Conservation (phyloP, 2,329 filamentous ascomycete genomes). For the Hymenoscyphus infarciens region DNA sequence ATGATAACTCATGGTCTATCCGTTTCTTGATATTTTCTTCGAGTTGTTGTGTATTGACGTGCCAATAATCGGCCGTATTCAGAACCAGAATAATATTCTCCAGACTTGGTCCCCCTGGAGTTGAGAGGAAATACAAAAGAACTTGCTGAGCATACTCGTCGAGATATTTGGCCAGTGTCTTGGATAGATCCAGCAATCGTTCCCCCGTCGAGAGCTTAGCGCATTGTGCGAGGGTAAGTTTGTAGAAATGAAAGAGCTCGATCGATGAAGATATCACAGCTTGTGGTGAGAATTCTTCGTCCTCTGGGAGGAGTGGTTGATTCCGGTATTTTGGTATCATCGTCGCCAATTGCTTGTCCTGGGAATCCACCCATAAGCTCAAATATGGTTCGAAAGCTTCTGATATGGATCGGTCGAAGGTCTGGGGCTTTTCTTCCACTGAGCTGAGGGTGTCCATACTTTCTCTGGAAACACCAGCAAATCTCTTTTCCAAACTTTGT, state of each 20-base stretch:
- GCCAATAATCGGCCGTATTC: conserved; percentile 97
- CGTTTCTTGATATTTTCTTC: conserved; percentile 92
- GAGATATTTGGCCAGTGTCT: conserved; percentile 84
- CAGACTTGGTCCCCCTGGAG: conserved; percentile 48
- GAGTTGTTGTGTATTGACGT: conserved; percentile 85
- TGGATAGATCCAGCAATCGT: conserved; percentile 78
- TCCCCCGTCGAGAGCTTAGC: conserved; percentile 93
- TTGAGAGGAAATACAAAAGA: conserved; percentile 65
- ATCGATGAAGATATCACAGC: conserved; percentile 91
- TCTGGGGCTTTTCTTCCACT: conserved; percentile 68
- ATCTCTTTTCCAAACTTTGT: conserved; percentile 81
- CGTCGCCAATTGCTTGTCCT: conserved; percentile 79
- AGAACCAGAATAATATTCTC: conserved; percentile 82
- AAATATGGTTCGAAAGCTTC: conserved; percentile 97
- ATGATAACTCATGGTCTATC: conserved; percentile 73
- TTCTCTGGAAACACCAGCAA: conserved; percentile 63
- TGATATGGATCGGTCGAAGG: conserved; percentile 87
- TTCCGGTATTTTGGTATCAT: conserved; percentile 86
- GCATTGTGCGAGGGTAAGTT: conserved; percentile 87
- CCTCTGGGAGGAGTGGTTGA: conserved; percentile 73
- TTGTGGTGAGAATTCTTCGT: conserved; percentile 90
- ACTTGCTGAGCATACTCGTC: conserved; percentile 96
- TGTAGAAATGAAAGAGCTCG: conserved; percentile 96
- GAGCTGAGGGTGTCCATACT: conserved; percentile 90
- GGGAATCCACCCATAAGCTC: conserved; percentile 94